These are phyloP conservation scores for Amaranthus palmeri DNA, from an alignment of 148 eudicot genomes.

Conservation along the genomic window DNA sequence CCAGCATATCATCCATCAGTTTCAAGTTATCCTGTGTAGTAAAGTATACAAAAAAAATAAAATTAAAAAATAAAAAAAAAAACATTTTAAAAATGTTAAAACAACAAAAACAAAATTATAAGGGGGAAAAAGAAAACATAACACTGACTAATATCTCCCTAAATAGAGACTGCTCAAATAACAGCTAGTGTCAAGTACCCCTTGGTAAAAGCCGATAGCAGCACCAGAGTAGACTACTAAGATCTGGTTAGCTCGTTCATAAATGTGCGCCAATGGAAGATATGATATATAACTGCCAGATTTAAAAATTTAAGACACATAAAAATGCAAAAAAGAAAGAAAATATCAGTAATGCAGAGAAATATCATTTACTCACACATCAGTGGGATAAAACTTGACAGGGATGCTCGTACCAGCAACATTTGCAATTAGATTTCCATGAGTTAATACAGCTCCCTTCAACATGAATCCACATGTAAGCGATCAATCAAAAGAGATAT, in stretches of 20 bases:
- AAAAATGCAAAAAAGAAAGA: not conserved
- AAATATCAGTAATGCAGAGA: not conserved
- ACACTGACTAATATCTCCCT: not conserved
- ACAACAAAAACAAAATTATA: not conserved
- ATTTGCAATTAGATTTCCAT: constrained; percentile 78
- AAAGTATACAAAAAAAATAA: constrained; percentile 7
- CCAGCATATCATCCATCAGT: constrained; percentile 85
- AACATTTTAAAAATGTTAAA: not conserved
- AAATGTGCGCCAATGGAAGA: constrained; percentile 97
- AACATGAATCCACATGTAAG: constrained; percentile 9
- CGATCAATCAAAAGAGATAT: not conserved
- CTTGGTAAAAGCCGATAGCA: constrained; percentile 97
- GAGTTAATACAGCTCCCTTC: constrained; percentile 84
- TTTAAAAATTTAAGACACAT: constrained; percentile 5
- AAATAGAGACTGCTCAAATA: not conserved
- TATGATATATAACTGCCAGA: constrained; percentile 78
- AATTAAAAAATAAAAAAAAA: constrained; percentile 1
- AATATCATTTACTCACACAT: constrained; percentile 53
- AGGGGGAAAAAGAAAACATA: constrained; percentile 3
- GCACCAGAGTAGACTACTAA: constrained; percentile 49
- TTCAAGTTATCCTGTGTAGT: constrained; percentile 79
- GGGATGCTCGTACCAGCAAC: constrained; percentile 50
- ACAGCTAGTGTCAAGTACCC: constrained; percentile 49
- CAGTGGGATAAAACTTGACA: constrained; percentile 49
- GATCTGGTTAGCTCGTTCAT: constrained; percentile 86